Conservation (phyloP, 225 moss, liverwort and hornwort species). For the Pleurozium schreberi region DNA sequence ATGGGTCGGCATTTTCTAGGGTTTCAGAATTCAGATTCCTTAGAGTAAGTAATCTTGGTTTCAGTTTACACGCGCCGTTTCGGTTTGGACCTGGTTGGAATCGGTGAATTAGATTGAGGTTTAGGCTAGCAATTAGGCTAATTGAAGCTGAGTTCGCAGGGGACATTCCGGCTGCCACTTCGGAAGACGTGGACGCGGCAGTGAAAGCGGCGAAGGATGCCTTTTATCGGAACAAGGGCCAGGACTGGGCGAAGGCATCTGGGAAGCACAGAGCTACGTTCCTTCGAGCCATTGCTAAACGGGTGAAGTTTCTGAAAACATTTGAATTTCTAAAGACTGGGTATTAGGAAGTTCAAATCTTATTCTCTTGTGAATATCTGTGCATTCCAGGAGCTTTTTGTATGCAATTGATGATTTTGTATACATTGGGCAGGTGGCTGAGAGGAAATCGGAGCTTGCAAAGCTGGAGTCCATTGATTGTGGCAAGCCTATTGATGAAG, state of each 20-base stretch:
- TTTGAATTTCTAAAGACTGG: background rate
- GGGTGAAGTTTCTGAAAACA: constrained; percentile 18
- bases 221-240: constrained; percentile 56
- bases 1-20: background rate
- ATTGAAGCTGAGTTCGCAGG: constrained; percentile 24
- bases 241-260: constrained; percentile 65
- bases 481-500: constrained; percentile 97
- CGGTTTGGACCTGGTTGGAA: background rate
- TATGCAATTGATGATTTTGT: background rate
- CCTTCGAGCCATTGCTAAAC: constrained; percentile 79
- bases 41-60: background rate
- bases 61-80: background rate
- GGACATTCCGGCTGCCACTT: constrained; percentile 64
- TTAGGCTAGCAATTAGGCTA: background rate
- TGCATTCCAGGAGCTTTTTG: background rate
- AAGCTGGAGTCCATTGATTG: constrained; percentile 79
- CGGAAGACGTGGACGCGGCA: constrained; percentile 72
- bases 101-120: background rate
- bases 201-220: constrained; percentile 81
- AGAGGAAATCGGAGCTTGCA: constrained; percentile 84
- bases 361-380: background rate
- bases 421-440: constrained; percentile 41
- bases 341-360: background rate
- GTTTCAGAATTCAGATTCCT: background rate
- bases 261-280: constrained; percentile 74